Conservation (phyloP, 768 basidiomycete genomes). For the Chalciporus sphaerocephalus region DNA sequence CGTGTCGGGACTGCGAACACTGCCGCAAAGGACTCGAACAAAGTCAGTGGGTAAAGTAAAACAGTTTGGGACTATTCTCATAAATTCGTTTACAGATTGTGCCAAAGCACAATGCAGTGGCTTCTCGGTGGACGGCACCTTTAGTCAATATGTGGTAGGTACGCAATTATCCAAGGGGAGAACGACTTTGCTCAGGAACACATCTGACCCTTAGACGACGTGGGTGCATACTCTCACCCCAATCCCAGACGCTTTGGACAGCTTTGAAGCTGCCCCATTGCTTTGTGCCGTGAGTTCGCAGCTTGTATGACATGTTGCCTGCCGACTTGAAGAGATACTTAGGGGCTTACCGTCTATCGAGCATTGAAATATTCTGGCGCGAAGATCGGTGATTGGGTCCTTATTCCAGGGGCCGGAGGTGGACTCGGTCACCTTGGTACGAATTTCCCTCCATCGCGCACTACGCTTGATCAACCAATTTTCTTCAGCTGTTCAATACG, state of each 20-base stretch:
- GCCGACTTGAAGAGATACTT: too few species aligned
- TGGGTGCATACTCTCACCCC: slow-evolving; percentile 71
- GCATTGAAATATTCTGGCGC: slow-evolving; percentile 72
- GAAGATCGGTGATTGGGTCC: slow-evolving; percentile 68
- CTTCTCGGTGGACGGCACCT: slow-evolving; percentile 74
- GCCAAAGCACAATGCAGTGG: slow-evolving; percentile 56
- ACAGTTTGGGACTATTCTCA: background rate
- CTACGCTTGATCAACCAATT: background rate
- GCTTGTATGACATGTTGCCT: too few species aligned
- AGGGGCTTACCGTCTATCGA: slow-evolving; percentile 83
- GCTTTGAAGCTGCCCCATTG: slow-evolving; percentile 66
- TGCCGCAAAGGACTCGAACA: slow-evolving; percentile 75
- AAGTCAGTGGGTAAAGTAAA: slow-evolving; percentile 37
- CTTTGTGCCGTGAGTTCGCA: too few species aligned
- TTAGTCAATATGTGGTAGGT: slow-evolving; percentile 60
- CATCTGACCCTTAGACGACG: slow-evolving; percentile 51
- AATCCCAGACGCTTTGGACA: slow-evolving; percentile 66
- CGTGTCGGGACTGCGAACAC: slow-evolving; percentile 69
- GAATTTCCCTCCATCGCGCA: background rate
- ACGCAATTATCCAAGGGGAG: slow-evolving; percentile 3
- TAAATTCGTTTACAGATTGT: slow-evolving; percentile 45
- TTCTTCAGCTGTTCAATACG: slow-evolving; percentile 81
- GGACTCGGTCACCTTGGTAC: slow-evolving; percentile 78
- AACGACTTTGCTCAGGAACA: background rate
- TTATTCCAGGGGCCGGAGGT: slow-evolving; percentile 74